phyloP scores from a whole-genome alignment of 495 filamentous ascomycete genomes.

The Daldinia childiae region DNA sequence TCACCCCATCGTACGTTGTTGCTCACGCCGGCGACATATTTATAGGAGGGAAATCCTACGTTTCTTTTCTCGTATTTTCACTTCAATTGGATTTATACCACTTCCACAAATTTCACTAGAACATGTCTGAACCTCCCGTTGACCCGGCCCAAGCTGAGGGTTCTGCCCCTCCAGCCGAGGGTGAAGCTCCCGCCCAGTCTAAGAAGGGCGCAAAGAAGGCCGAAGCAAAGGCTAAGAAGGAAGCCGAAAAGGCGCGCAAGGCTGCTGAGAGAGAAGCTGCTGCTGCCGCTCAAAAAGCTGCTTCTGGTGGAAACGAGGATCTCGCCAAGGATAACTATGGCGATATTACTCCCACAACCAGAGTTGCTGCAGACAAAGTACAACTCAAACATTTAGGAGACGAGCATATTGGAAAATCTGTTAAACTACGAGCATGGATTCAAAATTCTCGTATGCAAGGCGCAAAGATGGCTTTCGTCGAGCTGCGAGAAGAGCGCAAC shows the following conservation, averaged over 20 bases:
- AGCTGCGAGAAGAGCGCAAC: constrained; percentile 82
- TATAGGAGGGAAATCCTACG: background rate
- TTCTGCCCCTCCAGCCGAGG: constrained; percentile 37
- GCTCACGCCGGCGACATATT: constrained; percentile 3
- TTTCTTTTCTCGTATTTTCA: background rate
- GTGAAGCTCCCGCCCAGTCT: constrained; percentile 44
- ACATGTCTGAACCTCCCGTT: constrained; percentile 36
- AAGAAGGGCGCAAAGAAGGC: constrained; percentile 68
- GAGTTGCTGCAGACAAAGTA: constrained; percentile 54
- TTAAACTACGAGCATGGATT: constrained; percentile 83
- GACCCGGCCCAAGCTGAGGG: constrained; percentile 38
- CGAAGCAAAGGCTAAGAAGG: constrained; percentile 61
- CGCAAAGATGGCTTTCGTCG: constrained; percentile 91
- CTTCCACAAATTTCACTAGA: background rate
- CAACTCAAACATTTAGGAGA: constrained; percentile 64
- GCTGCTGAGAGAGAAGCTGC: constrained; percentile 61
- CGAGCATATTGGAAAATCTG: constrained; percentile 73
- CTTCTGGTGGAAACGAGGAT: constrained; percentile 68
- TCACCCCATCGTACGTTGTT: constrained; percentile 21
- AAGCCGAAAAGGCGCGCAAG: constrained; percentile 60
- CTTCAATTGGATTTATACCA: constrained; percentile 4
- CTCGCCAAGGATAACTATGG: constrained; percentile 78
- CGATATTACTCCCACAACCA: constrained; percentile 48
- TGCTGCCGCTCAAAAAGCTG: constrained; percentile 52
- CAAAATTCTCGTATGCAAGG: constrained; percentile 89